Conservation (phyloP, 768 basidiomycete species). For the Lyophyllum decastes region DNA sequence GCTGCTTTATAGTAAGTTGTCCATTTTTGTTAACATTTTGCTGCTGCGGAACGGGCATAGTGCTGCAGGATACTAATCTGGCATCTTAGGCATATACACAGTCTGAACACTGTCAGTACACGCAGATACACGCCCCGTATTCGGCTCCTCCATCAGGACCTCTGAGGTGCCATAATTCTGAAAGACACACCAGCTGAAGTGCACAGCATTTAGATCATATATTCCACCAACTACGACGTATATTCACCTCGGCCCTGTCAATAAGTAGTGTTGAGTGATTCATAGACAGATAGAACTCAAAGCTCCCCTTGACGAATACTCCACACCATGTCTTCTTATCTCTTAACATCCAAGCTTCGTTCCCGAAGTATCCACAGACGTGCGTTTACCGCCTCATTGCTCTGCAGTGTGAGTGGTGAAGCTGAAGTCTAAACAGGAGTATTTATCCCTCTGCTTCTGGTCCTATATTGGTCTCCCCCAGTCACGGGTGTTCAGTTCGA, state of each 20-base stretch:
- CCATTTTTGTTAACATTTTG: too few relatives aligned
- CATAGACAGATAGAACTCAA: background rate
- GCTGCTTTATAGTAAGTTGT: too few relatives aligned
- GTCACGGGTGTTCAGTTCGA: slow-evolving; percentile 16
- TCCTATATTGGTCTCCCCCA: background rate
- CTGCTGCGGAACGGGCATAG: too few relatives aligned
- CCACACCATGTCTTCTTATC: background rate
- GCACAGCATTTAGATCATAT: background rate
- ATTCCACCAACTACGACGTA: background rate
- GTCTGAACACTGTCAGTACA: too few relatives aligned
- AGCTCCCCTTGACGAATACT: too few relatives aligned
- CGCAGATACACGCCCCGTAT: too few relatives aligned
- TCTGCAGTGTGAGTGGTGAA: background rate
- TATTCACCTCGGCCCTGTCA: background rate
- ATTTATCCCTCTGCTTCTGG: background rate
- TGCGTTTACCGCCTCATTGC: background rate
- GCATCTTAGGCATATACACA: too few relatives aligned
- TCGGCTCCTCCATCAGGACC: background rate
- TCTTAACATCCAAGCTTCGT: background rate
- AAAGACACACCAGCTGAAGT: background rate
- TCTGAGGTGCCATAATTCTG: background rate
- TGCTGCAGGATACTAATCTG: too few relatives aligned
- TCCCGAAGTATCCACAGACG: background rate
- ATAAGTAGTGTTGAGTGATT: background rate
- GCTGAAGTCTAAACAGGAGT: background rate